Conservation (phyloP, 2,329 filamentous ascomycete genomes). For the Dryadomyces quercus-mongolicae region DNA sequence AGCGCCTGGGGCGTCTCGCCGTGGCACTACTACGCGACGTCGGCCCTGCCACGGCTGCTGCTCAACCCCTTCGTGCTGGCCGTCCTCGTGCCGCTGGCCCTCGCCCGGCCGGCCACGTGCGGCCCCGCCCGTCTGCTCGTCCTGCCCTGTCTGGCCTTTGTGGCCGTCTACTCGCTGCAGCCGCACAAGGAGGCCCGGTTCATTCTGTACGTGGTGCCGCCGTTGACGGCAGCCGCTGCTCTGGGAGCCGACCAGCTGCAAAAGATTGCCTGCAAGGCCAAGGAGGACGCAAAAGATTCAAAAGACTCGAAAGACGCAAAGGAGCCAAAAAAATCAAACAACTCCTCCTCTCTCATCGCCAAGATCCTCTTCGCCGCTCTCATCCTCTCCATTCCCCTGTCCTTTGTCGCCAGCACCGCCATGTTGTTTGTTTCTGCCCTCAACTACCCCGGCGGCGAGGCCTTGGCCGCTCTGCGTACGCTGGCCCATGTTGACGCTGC, state of each 20-base stretch:
- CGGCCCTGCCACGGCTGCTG: slow-evolving; percentile 69
- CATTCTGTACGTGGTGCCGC: slow-evolving; percentile 76
- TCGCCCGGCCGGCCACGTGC: slow-evolving; percentile 33
- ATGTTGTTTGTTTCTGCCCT: slow-evolving; percentile 72
- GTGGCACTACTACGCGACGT: slow-evolving; percentile 77
- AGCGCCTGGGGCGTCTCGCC: slow-evolving; percentile 80
- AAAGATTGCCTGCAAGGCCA: background rate
- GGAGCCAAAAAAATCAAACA: background rate
- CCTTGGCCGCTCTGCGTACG: slow-evolving; percentile 44
- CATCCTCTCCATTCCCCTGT: slow-evolving; percentile 44
- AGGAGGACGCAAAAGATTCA: too few species aligned
- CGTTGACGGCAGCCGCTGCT: slow-evolving; percentile 66
- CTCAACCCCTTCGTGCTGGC: slow-evolving; percentile 54
- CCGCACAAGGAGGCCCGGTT: slow-evolving; percentile 97
- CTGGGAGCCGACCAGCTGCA: slow-evolving; percentile 61
- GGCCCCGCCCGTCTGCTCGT: slow-evolving; percentile 36
- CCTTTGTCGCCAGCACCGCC: slow-evolving; percentile 47
- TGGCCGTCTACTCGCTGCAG: slow-evolving; percentile 71
- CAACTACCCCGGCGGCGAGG: slow-evolving; percentile 88
- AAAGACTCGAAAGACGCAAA: too few species aligned
- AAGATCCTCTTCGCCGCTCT: slow-evolving; percentile 43
- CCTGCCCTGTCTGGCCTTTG: slow-evolving; percentile 58
- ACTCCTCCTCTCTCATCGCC: slow-evolving; percentile 19
- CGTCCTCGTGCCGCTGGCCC: slow-evolving; percentile 40
- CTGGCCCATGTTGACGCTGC: slow-evolving; percentile 20